Percentiles rank a stretch among this genome's conserved stretches.
These are phyloP conservation scores for Aspergillus ustus DNA, from an alignment of 2,329 filamentous ascomycete genomes.

Conservation along the genomic window DNA sequence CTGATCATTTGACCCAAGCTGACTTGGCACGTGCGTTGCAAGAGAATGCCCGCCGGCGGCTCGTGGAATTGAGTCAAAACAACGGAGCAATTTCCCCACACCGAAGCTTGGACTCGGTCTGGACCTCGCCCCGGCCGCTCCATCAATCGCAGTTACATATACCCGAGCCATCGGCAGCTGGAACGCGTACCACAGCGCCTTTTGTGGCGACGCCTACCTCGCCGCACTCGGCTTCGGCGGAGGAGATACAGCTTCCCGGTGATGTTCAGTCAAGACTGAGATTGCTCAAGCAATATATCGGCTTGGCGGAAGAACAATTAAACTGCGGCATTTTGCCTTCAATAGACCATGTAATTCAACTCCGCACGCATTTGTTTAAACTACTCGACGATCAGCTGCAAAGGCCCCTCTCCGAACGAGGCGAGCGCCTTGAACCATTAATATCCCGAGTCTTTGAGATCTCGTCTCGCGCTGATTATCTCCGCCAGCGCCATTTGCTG, in stretches of 20 bases:
- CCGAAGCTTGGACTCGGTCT: slow-evolving; percentile 1
- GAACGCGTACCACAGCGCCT: slow-evolving; percentile 3
- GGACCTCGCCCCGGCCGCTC: slow-evolving; percentile 13
- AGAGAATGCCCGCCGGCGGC: slow-evolving; percentile 27
- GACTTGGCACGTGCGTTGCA: slow-evolving; percentile 28
- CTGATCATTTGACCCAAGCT: slow-evolving; percentile 17
- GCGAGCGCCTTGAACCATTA: slow-evolving; percentile 33
- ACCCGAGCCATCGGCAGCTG: slow-evolving; percentile 7
- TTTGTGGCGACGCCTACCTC: slow-evolving; percentile 4
- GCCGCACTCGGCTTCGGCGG: background rate
- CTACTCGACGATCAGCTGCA: slow-evolving; percentile 39
- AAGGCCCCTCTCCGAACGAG: slow-evolving; percentile 28
- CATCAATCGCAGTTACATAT: slow-evolving; percentile 8
- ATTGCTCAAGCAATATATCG: slow-evolving; percentile 30
- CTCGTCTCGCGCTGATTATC: slow-evolving; percentile 37
- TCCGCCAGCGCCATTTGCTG: slow-evolving; percentile 29
- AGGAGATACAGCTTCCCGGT: slow-evolving; percentile 10
- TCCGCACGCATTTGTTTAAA: slow-evolving; percentile 37
- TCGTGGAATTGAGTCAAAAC: slow-evolving; percentile 26
- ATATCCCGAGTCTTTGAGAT: slow-evolving; percentile 37
- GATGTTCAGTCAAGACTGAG: slow-evolving; percentile 24
- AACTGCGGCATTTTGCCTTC: slow-evolving; percentile 33
- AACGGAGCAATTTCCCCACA: background rate
- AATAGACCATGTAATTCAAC: slow-evolving; percentile 35
- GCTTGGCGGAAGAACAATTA: slow-evolving; percentile 35